Conservation (phyloP, 345 rosid genomes). For the Eucalyptus cloeziana region DNA sequence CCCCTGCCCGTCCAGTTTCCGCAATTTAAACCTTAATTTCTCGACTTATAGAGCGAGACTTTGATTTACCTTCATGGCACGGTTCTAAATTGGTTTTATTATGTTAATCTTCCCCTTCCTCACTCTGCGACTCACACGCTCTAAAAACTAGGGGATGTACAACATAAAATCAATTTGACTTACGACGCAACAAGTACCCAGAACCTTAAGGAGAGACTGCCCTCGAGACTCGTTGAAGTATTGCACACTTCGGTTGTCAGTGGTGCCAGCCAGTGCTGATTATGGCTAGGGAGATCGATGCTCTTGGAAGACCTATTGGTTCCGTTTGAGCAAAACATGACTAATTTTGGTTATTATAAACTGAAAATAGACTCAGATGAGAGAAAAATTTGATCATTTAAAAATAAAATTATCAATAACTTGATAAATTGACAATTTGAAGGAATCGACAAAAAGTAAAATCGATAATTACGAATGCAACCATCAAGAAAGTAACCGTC, state of each 20-base stretch:
- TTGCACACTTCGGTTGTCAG: background rate
- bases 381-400: background rate
- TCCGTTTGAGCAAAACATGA: background rate
- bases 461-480: too few relatives aligned
- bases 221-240: background rate
- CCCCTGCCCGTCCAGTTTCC: background rate
- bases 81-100: background rate
- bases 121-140: background rate
- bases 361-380: background rate
- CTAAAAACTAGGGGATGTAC: background rate
- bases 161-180: background rate
- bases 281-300: background rate
- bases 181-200: too few relatives aligned
- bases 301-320: background rate
- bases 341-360: background rate
- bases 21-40: background rate
- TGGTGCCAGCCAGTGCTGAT: background rate
- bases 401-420: background rate
- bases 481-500: too few relatives aligned
- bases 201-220: background rate
- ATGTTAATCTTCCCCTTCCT: background rate
- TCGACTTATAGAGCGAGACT: background rate
- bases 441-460: too few relatives aligned
- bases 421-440: background rate
- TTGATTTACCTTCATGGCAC: background rate